Percentiles rank a stretch among this genome's conserved stretches.
phyloP scores from a whole-genome alignment of 2,329 filamentous ascomycete species.

The Lachnellula hyalina region DNA sequence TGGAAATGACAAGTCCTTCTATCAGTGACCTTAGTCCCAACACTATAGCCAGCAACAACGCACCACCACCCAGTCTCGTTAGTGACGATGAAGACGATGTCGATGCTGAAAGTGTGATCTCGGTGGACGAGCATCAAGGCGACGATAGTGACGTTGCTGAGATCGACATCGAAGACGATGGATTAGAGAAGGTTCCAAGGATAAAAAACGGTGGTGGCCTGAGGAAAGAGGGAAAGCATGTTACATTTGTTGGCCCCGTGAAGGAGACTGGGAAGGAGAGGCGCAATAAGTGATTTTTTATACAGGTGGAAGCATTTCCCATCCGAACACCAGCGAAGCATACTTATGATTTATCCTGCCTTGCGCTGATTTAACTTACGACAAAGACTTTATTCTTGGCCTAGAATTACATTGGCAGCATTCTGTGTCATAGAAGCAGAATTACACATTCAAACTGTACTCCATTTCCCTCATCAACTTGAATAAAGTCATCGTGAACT shows the following conservation, averaged over 20 bases:
- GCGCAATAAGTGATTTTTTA: slow-evolving; percentile 10
- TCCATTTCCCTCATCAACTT: background rate
- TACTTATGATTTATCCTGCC: background rate
- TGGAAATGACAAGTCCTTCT: slow-evolving; percentile 43
- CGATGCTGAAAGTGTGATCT: slow-evolving; percentile 44
- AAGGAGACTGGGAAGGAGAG: slow-evolving; percentile 19
- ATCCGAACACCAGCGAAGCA: background rate
- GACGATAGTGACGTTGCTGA: slow-evolving; percentile 59
- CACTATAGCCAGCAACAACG: slow-evolving; percentile 67
- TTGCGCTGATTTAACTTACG: slow-evolving; percentile 14
- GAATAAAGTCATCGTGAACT: background rate
- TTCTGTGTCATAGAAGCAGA: slow-evolving; percentile 27
- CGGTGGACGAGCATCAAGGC: slow-evolving; percentile 42
- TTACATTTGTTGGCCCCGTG: slow-evolving; percentile 32
- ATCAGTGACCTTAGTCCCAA: slow-evolving; percentile 63
- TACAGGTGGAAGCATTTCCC: background rate
- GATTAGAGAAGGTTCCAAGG: slow-evolving; percentile 25
- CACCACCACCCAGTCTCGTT: slow-evolving; percentile 60
- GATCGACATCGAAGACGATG: slow-evolving; percentile 53
- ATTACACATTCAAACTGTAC: background rate
- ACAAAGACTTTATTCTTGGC: slow-evolving; percentile 22
- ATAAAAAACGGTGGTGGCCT: slow-evolving; percentile 22
- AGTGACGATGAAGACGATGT: slow-evolving; percentile 74
- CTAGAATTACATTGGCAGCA: slow-evolving; percentile 12
- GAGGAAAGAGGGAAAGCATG: slow-evolving; percentile 32